Conservation (phyloP, 352 stramenopile genomes). For the Globisporangium spinosum region DNA sequence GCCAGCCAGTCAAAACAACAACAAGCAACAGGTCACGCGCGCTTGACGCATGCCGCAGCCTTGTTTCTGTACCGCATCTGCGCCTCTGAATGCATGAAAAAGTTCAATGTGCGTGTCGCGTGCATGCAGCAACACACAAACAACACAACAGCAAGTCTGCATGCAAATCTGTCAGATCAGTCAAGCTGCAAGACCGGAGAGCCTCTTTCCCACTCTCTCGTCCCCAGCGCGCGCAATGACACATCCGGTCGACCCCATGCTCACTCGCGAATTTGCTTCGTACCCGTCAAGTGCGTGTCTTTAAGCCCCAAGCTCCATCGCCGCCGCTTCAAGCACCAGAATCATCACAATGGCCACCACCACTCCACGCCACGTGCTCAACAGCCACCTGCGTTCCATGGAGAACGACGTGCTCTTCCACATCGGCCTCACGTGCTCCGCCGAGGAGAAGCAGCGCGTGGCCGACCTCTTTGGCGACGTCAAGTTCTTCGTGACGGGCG, state of each 20-base stretch:
- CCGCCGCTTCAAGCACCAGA: not conserved
- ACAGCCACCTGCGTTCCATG: constrained; percentile 59
- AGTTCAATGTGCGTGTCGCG: constrained; percentile 17
- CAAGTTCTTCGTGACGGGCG: constrained; percentile 76
- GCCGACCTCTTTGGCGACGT: constrained; percentile 61
- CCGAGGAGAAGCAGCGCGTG: constrained; percentile 43
- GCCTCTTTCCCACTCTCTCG: not conserved
- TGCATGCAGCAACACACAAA: not conserved
- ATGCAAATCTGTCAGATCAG: not conserved
- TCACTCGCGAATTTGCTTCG: constrained; percentile 16
- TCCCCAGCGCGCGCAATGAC: not conserved
- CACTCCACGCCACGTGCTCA: constrained; percentile 40
- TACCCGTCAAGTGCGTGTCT: constrained; percentile 7
- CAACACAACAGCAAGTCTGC: not conserved
- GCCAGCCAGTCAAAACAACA: constrained; percentile 6
- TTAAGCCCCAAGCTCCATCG: not conserved
- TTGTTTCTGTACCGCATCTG: constrained; percentile 2
- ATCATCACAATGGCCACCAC: constrained; percentile 7
- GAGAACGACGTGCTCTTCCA: constrained; percentile 72
- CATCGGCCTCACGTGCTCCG: constrained; percentile 60
- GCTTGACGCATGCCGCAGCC: not conserved
- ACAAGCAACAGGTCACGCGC: not conserved
- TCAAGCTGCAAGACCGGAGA: not conserved
- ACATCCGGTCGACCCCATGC: not conserved
- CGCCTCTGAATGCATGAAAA: constrained; percentile 13